Base-by-base conservation (phyloP, 2,329 filamentous ascomycete genomes). In the Paecilomyces sp. region DNA sequence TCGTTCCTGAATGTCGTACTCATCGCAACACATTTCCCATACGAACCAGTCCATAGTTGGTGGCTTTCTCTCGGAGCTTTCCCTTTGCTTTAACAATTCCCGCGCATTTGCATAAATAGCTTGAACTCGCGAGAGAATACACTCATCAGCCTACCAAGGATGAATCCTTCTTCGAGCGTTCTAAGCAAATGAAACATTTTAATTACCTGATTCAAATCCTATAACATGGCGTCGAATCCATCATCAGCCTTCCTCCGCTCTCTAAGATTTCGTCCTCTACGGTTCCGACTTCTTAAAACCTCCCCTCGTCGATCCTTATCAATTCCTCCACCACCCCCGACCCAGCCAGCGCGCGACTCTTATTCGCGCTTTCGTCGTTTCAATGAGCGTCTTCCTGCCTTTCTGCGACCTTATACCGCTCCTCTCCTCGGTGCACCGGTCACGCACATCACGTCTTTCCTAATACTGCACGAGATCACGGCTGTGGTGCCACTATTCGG, bases 391-490 rank as follows among this genome's bases (percentile, higher is more conserved):
- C 81, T 90, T 7, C 91, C 91, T 2, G 77, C 70, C 3, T 87
- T 86, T 62, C 81, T 95, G 12, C 88, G 85, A 60, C 81, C 79
- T 57, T 90, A 92, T 77, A 87, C 90, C 0, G 75, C 79, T 0
- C 85, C 86, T 0, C 84, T 99, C 2, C 85, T 87, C 60, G 81
- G 83, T 58, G 92, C 92, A 0, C 94, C 94, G 0, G 75, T 92
- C 53, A 90, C 90, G 0, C 91, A 97, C 75, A 81, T 96, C 51
- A 85, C 88, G 1, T 88, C 93, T 0, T 99, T 99, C 73, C 80
- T 97, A 11, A 79, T 97, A 47, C 82, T 99, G 0, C 94, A 99
- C 78, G 94, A 99, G 75, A 72, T 97, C 53, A 97, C 94, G 0
- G 93, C 94, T 9, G 78, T 97, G 11, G 74, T 93, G 1, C 93